Conservation (phyloP, 805 yeast species). For the Starmerella vitae region DNA sequence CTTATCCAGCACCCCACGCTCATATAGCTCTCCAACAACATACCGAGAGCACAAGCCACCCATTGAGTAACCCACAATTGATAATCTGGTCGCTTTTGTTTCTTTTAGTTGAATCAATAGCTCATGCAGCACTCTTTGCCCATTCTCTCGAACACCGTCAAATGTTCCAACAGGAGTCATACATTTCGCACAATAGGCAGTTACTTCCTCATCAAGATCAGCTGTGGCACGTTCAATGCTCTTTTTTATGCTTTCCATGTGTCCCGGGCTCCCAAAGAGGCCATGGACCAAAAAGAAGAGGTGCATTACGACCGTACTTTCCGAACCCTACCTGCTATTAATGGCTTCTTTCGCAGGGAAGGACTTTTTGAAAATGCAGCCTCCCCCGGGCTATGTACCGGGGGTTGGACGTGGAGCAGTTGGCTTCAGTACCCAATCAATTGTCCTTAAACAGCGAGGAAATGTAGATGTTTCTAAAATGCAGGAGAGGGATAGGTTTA, state of each 20-base stretch:
- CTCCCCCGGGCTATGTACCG: constrained; percentile 83
- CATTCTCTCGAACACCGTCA: constrained; percentile 63
- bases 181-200: constrained; percentile 36
- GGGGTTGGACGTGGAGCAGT: constrained; percentile 94
- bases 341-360: constrained; percentile 8
- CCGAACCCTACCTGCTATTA: too few relatives aligned
- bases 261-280: constrained; percentile 54
- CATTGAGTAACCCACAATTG: constrained; percentile 72
- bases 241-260: constrained; percentile 38
- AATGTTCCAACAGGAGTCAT: constrained; percentile 65
- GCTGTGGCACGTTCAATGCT: constrained; percentile 27
- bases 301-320: constrained; percentile 11
- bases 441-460: neutral
- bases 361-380: constrained; percentile 60
- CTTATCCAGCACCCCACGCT: constrained; percentile 38
- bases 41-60: constrained; percentile 82
- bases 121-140: constrained; percentile 53
- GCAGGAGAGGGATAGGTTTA: constrained; percentile 19
- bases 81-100: constrained; percentile 42
- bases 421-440: constrained; percentile 57
- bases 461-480: constrained; percentile 6
- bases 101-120: constrained; percentile 32
- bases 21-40: constrained; percentile 52
- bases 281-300: constrained; percentile 21
- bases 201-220: constrained; percentile 30